Evolutionary conservation across 768 basidiomycete genomes (phyloP).

Genomic region (Kwoniella europaea): DNA sequence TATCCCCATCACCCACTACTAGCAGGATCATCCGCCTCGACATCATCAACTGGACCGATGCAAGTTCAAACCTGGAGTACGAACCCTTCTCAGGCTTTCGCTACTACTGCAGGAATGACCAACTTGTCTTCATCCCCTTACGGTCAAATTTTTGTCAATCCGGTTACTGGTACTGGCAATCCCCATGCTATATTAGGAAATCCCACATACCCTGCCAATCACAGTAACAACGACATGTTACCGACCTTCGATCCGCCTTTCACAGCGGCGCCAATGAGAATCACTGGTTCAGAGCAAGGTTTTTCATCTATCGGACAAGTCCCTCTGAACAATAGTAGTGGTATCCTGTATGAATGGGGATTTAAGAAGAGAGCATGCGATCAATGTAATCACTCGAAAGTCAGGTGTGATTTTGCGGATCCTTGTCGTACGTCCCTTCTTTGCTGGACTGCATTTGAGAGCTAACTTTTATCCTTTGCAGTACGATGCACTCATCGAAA

Average conservation of each 20-base stretch:
- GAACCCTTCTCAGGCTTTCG: conserved; percentile 17
- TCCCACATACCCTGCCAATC: not conserved
- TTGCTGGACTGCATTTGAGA: not conserved
- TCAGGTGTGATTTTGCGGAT: conserved; percentile 51
- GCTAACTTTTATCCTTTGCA: conserved; percentile 6
- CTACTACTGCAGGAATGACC: conserved; percentile 20
- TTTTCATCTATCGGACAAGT: conserved; percentile 13
- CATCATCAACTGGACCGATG: not conserved
- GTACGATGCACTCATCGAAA: conserved; percentile 46
- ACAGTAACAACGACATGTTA: not conserved
- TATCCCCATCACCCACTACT: conserved; percentile 45
- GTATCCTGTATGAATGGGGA: conserved; percentile 34
- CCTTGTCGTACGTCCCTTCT: conserved; percentile 51
- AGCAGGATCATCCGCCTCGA: not conserved
- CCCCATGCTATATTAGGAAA: conserved; percentile 23
- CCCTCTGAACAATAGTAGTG: conserved; percentile 4
- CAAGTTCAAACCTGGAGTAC: conserved; percentile 20
- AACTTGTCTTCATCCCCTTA: conserved; percentile 12
- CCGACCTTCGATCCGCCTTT: conserved; percentile 24
- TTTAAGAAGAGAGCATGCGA: conserved; percentile 56
- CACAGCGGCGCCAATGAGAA: conserved; percentile 31
- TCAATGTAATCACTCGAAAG: conserved; percentile 57
- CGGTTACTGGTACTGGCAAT: conserved; percentile 18
- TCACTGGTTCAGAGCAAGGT: conserved; percentile 35
- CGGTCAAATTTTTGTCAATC: conserved; percentile 22